A percentile compares a stretch with the other conserved stretches of the same genome.
phyloP scores from a whole-genome alignment of 169 alveolate species.

The Eimeria falciformis region DNA sequence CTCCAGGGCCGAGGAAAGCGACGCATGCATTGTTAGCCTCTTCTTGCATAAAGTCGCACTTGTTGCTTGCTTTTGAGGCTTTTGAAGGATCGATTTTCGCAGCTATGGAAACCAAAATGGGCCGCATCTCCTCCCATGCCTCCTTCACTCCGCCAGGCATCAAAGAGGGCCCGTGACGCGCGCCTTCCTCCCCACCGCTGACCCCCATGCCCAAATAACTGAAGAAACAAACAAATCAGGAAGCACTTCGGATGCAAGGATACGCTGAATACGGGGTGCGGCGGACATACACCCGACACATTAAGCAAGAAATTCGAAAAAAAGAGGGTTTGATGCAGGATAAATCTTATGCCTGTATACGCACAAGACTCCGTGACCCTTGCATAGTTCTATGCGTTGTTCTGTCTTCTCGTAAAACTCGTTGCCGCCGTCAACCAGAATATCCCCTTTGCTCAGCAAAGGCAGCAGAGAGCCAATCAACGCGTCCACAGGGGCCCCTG shows the following conservation, averaged over 20 bases:
- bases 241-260: not conserved
- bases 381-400: constrained; percentile 81
- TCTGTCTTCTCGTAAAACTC: constrained; percentile 90
- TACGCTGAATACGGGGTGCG: not conserved
- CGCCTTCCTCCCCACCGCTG: constrained; percentile 92
- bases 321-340: not conserved
- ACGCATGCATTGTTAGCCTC: constrained; percentile 61
- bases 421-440: constrained; percentile 90
- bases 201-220: constrained; percentile 90
- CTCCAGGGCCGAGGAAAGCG: constrained; percentile 87
- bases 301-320: not conserved
- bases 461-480: constrained; percentile 78
- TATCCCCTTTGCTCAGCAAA: constrained; percentile 83
- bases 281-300: not conserved
- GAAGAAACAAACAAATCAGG: not conserved
- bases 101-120: constrained; percentile 81
- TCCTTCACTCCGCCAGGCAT: constrained; percentile 89
- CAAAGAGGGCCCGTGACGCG: constrained; percentile 88
- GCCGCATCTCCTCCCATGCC: constrained; percentile 83
- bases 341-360: no score
- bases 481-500: constrained; percentile 85
- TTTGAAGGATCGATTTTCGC: constrained; percentile 77
- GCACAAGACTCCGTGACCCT: constrained; percentile 74
- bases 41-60: constrained; percentile 4
- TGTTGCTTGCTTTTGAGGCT: not conserved